Conservation (phyloP, 179 eudicot species). For the Gypsophila paniculata region DNA sequence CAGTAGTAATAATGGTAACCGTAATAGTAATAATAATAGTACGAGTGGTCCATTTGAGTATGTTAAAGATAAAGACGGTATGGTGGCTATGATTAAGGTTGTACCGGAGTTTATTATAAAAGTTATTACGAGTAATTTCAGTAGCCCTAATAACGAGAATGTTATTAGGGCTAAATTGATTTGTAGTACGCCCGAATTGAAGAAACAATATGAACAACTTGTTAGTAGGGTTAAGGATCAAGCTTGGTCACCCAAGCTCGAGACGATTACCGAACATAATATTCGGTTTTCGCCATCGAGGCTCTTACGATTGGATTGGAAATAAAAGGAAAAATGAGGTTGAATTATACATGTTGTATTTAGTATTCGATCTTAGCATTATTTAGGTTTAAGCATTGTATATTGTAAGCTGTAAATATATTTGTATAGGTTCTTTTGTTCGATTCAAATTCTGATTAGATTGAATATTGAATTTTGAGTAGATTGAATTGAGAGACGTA, state of each 20-base stretch:
- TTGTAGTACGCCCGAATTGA: slow-evolving; percentile 90
- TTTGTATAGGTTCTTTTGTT: too few species aligned
- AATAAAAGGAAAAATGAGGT: slow-evolving; percentile 16
- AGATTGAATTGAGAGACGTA: too few species aligned
- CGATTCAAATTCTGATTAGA: too few species aligned
- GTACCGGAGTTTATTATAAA: slow-evolving; percentile 50
- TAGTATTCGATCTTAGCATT: not conserved
- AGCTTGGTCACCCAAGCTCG: slow-evolving; percentile 81
- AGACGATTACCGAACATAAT: slow-evolving; percentile 65
- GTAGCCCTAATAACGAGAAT: not conserved
- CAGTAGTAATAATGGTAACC: not conserved
- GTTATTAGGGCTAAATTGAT: slow-evolving; percentile 17
- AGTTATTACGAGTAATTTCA: slow-evolving; percentile 29
- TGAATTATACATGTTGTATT: not conserved
- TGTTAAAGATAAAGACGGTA: slow-evolving; percentile 57
- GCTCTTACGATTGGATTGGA: slow-evolving; percentile 28
- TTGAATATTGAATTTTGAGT: too few species aligned
- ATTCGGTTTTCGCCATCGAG: slow-evolving; percentile 53
- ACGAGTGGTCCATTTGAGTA: slow-evolving; percentile 53
- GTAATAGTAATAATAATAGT: not conserved
- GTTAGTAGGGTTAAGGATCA: slow-evolving; percentile 67
- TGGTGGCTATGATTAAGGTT: slow-evolving; percentile 62
- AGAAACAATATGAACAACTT: slow-evolving; percentile 61
- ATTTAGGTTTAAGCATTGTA: too few species aligned
- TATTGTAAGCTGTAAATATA: too few species aligned